phyloP scores from a whole-genome alignment of 768 basidiomycete species.

The Mycena belliarum region DNA sequence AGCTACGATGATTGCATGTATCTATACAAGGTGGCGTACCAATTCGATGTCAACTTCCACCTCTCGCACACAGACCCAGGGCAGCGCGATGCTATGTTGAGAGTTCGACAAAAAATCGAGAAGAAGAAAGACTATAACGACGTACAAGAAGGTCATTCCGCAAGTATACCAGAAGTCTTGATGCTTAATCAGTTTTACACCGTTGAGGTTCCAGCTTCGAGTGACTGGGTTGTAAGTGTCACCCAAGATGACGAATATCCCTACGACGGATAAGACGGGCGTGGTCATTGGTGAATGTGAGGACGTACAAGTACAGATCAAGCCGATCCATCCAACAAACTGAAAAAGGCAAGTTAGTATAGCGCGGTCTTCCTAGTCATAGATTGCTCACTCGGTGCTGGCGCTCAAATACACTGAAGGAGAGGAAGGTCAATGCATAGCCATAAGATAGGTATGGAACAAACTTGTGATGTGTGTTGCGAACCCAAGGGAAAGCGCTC shows the following conservation, averaged over 20 bases:
- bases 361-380: background rate
- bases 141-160: constrained; percentile 74
- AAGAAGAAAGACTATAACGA: background rate
- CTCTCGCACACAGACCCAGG: constrained; percentile 76
- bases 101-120: constrained; percentile 1
- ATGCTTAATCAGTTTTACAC: constrained; percentile 55
- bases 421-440: background rate
- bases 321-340: constrained; percentile 74
- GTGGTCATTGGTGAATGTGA: background rate
- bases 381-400: constrained; percentile 53
- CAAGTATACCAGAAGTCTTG: constrained; percentile 80
- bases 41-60: constrained; percentile 76
- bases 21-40: constrained; percentile 39
- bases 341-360: background rate
- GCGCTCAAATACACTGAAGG: constrained; percentile 69
- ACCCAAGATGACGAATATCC: constrained; percentile 68
- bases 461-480: constrained; percentile 81
- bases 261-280: constrained; percentile 27
- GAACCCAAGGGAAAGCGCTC: constrained; percentile 77
- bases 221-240: constrained; percentile 61
- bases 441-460: constrained; percentile 20
- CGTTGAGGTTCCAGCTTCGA: constrained; percentile 57
- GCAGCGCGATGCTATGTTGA: constrained; percentile 57
- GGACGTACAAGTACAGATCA: constrained; percentile 47
- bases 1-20: background rate